Percentiles rank a stretch among this genome's conserved stretches.
Conservation (phyloP, 495 filamentous ascomycete species). For the Lasiosphaeria ovina region DNA sequence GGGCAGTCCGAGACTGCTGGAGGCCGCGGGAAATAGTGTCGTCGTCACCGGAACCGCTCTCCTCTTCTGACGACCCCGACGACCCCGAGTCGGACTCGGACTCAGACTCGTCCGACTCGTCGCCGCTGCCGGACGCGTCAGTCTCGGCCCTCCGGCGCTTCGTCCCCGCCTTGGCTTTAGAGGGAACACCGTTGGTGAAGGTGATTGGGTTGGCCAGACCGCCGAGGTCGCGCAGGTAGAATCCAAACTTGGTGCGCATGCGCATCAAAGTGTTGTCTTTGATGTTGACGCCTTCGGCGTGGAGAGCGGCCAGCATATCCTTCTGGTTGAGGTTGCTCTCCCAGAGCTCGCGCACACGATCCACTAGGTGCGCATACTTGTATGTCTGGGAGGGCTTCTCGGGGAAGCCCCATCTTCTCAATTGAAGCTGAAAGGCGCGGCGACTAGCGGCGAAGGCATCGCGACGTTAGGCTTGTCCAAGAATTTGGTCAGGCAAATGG, state of each 20-base stretch:
- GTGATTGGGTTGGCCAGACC: not conserved
- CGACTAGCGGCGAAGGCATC: slow-evolving; percentile 47
- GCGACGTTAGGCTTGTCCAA: slow-evolving; percentile 16
- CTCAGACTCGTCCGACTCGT: slow-evolving; percentile 25
- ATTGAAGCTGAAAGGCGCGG: slow-evolving; percentile 69
- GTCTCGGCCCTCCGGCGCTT: not conserved
- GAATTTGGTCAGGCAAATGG: slow-evolving; percentile 6
- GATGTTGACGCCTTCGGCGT: slow-evolving; percentile 65
- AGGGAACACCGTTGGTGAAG: not conserved
- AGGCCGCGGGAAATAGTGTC: not conserved
- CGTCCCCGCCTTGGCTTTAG: not conserved
- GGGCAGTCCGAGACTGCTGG: slow-evolving; percentile 31
- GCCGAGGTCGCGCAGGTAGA: slow-evolving; percentile 56
- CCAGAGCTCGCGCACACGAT: slow-evolving; percentile 73
- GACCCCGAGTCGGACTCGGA: not conserved
- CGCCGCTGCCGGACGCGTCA: not conserved
- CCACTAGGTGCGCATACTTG: slow-evolving; percentile 63
- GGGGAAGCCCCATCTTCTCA: slow-evolving; percentile 77
- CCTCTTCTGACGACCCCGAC: not conserved
- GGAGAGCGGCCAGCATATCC: slow-evolving; percentile 69
- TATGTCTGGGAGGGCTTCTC: slow-evolving; percentile 67
- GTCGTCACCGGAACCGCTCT: not conserved
- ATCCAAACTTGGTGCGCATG: slow-evolving; percentile 62
- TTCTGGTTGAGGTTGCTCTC: slow-evolving; percentile 64
- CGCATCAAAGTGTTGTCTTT: slow-evolving; percentile 66